Evolutionary conservation across 1,139 yeast species (phyloP), one percentile per base, ranked within the genome.

Genomic region (Suhomyces maxii): DNA sequence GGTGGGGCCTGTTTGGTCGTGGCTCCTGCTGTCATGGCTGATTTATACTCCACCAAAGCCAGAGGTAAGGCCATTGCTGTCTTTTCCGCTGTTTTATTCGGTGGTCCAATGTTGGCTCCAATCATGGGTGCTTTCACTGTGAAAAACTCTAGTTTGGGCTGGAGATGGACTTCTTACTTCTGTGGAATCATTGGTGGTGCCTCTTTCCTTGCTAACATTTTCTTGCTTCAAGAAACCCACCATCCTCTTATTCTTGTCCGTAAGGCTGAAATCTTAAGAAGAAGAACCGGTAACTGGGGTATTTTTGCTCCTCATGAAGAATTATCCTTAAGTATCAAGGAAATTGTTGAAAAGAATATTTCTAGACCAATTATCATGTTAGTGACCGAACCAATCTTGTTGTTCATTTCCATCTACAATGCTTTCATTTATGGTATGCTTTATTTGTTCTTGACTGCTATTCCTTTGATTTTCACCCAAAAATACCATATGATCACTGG

Each of bases 1-100:
- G 95, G 95, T 50, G 88, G 93, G 13, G 88, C 93, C 8, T 87
- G 95, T 0, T 64, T 89, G 60, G 93, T 87, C 14, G 88, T 86
- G 35, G 90, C 86, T 8, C 95, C 95, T 25, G 95, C 95, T 30
- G 79, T 87, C 0, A 83, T 87, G 73, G 84, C 93, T 5, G 96
- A 89, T 61, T 73, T 87, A 71, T 87, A 80, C 60, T 77, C 76
- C 51, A 79, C 83, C 48, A 63, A 63, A 26, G 56, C 72, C 11
- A 78, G 96, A 63, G 96, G 96, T 53, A 77, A 75, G 34, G 89
- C 90, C 8, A 69, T 86, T 56, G 73, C 82, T n/a, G 51, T 83
- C 25, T 87, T 86, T 59, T 71, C 86, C 2, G 70, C 83, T 63
- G 80, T 82, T 48, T 86, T 87, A 34, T 85, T 87, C 56, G 78